These are phyloP conservation scores for Beauveria sp. DNA, from an alignment of 2,329 filamentous ascomycete species.

Conservation along the genomic window DNA sequence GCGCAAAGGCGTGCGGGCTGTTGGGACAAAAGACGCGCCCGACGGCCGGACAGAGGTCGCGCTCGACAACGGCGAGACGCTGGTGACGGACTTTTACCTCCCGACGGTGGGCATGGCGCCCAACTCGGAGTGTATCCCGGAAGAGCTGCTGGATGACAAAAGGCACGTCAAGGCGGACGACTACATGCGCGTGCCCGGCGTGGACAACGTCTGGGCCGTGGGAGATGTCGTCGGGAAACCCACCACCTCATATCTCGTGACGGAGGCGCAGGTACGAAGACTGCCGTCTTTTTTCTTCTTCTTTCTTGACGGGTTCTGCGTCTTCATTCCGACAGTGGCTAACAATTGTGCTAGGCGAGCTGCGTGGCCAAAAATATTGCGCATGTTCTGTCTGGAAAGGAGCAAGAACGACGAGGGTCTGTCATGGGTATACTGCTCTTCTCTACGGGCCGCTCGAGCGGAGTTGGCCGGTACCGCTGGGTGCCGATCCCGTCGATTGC, in stretches of 20 bases:
- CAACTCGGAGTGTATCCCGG: slow-evolving; percentile 48
- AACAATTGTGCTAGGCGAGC: slow-evolving; percentile 28
- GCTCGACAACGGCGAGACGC: slow-evolving; percentile 37
- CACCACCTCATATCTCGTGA: slow-evolving; percentile 50
- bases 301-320: not conserved
- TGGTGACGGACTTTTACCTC: slow-evolving; percentile 49
- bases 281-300: not conserved
- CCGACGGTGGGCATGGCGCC: slow-evolving; percentile 47
- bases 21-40: slow-evolving; percentile 22
- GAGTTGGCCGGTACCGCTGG: slow-evolving; percentile 39
- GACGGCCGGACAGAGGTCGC: slow-evolving; percentile 41
- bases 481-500: slow-evolving; percentile 43
- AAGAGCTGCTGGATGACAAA: slow-evolving; percentile 33
- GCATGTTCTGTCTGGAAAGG: slow-evolving; percentile 36
- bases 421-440: slow-evolving; percentile 42
- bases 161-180: slow-evolving; percentile 44
- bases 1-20: slow-evolving; percentile 33
- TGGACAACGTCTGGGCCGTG: slow-evolving; percentile 42
- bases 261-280: slow-evolving; percentile 42
- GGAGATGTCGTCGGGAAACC: slow-evolving; percentile 47
- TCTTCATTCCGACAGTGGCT: too few relatives aligned
- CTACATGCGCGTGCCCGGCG: slow-evolving; percentile 37
- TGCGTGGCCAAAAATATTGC: slow-evolving; percentile 47
- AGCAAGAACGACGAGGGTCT: slow-evolving; percentile 36
- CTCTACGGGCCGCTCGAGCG: slow-evolving; percentile 41